These are phyloP conservation scores for Balakata baccata DNA, from an alignment of 345 rosid genomes.

Conservation along the genomic window DNA sequence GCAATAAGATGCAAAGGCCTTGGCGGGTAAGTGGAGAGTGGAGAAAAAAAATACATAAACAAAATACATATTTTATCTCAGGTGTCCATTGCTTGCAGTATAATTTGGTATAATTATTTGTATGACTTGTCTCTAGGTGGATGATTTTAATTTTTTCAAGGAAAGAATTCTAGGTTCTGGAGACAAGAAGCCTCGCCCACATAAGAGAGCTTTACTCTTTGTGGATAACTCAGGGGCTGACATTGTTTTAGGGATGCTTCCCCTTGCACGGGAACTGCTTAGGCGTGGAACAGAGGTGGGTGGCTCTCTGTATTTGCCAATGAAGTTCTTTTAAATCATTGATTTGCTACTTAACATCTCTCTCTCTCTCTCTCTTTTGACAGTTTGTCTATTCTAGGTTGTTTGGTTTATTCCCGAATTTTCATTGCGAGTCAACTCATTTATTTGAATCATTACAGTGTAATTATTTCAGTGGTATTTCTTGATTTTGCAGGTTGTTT, in stretches of 20 bases:
- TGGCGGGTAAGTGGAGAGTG: slow-evolving; percentile 71
- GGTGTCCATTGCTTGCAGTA: neutral
- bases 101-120: neutral
- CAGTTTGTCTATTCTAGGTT: neutral
- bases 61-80: neutral
- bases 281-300: slow-evolving; percentile 91
- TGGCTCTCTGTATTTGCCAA: slow-evolving; percentile 1
- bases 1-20: slow-evolving; percentile 97
- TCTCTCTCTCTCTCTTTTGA: neutral
- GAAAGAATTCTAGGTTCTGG: slow-evolving; percentile 78
- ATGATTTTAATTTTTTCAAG: slow-evolving; percentile 86
- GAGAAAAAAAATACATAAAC: too few species aligned
- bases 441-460: neutral
- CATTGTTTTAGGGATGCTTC: slow-evolving; percentile 93
- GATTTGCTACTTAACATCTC: neutral
- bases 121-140: slow-evolving; percentile 52
- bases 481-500: slow-evolving; percentile 62
- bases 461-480: neutral
- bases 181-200: slow-evolving; percentile 58
- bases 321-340: slow-evolving; percentile 7
- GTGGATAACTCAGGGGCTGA: slow-evolving; percentile 99
- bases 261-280: slow-evolving; percentile 90
- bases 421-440: neutral
- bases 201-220: slow-evolving; percentile 91
- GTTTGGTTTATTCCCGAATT: neutral